phyloP scores from a whole-genome alignment of 1,284 basidiomycete species.

The Schizophyllum amplum region DNA sequence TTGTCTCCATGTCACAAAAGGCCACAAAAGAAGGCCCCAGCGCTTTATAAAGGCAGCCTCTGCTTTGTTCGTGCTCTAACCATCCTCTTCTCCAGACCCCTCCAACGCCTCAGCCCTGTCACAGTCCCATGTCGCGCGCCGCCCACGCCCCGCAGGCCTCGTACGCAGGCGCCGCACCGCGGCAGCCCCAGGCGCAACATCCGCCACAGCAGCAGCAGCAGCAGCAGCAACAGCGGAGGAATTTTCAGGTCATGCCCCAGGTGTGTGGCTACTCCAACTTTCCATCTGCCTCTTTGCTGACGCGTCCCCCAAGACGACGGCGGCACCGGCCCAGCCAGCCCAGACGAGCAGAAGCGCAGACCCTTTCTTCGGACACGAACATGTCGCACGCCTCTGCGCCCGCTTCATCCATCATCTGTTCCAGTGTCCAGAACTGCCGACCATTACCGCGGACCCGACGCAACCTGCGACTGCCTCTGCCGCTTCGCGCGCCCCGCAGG shows the following conservation, averaged over 20 bases:
- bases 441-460: background rate
- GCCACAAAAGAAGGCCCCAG: background rate
- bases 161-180: background rate
- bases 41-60: background rate
- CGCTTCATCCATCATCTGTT: constrained; percentile 78
- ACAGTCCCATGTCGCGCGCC: background rate
- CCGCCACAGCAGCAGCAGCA: background rate
- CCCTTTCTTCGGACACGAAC: constrained; percentile 78
- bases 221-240: background rate
- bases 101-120: background rate
- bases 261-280: background rate
- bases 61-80: background rate
- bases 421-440: constrained; percentile 59
- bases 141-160: background rate
- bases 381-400: constrained; percentile 52
- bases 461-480: background rate
- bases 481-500: constrained; percentile 36
- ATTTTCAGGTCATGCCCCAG: background rate
- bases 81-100: background rate
- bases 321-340: background rate
- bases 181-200: background rate
- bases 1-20: background rate
- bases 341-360: constrained; percentile 27
- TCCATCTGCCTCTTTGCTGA: background rate
- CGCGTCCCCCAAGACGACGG: background rate